Evolutionary conservation across 1,284 basidiomycete species (phyloP).

Genomic region (Phenoliferia sp.): DNA sequence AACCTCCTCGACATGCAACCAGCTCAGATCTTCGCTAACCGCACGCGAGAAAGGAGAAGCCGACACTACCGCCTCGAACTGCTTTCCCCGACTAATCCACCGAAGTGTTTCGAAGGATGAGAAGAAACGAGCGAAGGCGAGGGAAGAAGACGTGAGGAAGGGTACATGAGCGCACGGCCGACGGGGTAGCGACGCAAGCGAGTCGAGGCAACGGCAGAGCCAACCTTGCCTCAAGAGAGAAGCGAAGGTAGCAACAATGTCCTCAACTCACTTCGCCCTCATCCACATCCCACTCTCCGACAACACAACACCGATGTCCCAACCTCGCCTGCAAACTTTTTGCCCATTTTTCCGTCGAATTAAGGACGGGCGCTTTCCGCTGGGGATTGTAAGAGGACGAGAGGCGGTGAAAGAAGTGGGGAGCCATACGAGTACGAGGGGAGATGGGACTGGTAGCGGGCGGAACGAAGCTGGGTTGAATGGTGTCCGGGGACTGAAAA

Average conservation of each 20-base stretch:
- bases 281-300: neutral
- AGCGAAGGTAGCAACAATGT: neutral
- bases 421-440: neutral
- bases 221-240: neutral
- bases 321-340: conserved; percentile 1
- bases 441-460: neutral
- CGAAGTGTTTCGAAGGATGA: too few species aligned
- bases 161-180: neutral
- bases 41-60: neutral
- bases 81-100: neutral
- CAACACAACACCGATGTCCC: neutral
- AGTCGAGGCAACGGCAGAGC: neutral
- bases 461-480: neutral
- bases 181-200: neutral
- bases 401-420: neutral
- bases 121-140: neutral
- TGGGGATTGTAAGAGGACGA: neutral
- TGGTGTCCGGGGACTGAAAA: neutral
- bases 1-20: neutral
- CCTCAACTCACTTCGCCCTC: neutral
- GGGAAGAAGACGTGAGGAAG: conserved; percentile 1
- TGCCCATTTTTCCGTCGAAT: neutral
- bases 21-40: conserved; percentile 19
- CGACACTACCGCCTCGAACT: neutral
- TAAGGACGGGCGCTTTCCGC: neutral